Evolutionary conservation across 495 filamentous ascomycete genomes (phyloP).

Genomic region (Daldinia concentrica): DNA sequence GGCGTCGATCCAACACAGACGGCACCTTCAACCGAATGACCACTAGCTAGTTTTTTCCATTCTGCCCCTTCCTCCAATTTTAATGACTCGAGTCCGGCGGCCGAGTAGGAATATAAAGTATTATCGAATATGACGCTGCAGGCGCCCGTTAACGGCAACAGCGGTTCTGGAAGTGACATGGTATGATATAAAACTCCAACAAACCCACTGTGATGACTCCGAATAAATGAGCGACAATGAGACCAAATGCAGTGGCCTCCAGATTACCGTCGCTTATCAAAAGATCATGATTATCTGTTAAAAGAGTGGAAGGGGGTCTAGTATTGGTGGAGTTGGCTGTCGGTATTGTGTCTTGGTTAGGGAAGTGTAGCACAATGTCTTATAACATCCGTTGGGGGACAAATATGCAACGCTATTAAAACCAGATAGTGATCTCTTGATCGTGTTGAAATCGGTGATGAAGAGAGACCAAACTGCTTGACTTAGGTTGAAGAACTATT

Average conservation of each 20-base stretch:
- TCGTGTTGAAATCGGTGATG: background rate
- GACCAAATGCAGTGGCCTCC: conserved; percentile 27
- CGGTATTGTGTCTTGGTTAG: conserved; percentile 20
- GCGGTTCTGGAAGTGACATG: conserved; percentile 74
- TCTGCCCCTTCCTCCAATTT: conserved; percentile 69
- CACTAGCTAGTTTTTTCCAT: conserved; percentile 73
- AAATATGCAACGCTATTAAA: conserved; percentile 25
- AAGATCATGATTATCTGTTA: conserved; percentile 34
- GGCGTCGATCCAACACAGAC: conserved; percentile 78
- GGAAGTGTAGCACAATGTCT: conserved; percentile 31
- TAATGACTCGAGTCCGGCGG: conserved; percentile 78
- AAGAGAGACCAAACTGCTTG: conserved; percentile 6
- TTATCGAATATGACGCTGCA: conserved; percentile 86
- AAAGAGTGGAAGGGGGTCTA: conserved; percentile 5
- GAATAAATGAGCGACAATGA: conserved; percentile 25
- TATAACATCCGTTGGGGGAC: conserved; percentile 14
- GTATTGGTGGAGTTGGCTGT: conserved; percentile 14
- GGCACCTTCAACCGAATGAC: conserved; percentile 74
- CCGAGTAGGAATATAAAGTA: conserved; percentile 86
- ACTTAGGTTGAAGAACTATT: conserved; percentile 5
- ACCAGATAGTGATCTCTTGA: conserved; percentile 19
- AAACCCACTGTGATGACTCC: conserved; percentile 19
- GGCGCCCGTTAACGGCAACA: conserved; percentile 70
- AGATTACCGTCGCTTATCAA: conserved; percentile 26
- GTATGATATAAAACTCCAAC: conserved; percentile 26